Evolutionary conservation across 768 basidiomycete species (phyloP), one percentile per base, ranked within the genome.

Genomic region (Leccinum truebloodii): DNA sequence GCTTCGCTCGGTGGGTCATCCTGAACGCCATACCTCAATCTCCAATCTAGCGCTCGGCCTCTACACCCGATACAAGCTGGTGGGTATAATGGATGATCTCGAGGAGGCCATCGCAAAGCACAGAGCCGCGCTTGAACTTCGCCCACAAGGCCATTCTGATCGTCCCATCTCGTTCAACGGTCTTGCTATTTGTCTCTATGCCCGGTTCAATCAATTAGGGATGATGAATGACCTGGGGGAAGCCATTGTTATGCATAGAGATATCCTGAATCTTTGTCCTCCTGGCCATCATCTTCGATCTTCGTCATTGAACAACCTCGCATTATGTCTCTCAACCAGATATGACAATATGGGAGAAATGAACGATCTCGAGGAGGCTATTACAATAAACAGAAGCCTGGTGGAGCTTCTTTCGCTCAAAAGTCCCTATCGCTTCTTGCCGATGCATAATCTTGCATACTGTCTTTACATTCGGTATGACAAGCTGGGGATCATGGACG

Each of bases 51-150:
- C 58, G 14, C 28, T 53, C 22, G 7, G 41, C 7, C 59, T 60
- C 14, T 37, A 4, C 35, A 30, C 51, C 7, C 55, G 46, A 50
- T 57, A 54, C 20, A 35, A 8, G 18, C 52, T 26, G 51, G 28
- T 35, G 22, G 28, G 49, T 7, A 16, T 32, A 4, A 16, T 35
- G 6, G 48, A 61, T 24, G 68, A 72, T 60, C 51, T 66, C 16
- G 58, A 71, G 16, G 64, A 71, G 18, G 64, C 64, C 32, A 58
- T 67, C 48, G 44, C 35, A 30, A 60, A 57, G 12, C 54, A 61
- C 9, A 57, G 41, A 53, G 59, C 58, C 7, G 64, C 54, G 1
- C 41, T 67, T 10, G 39, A 46, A 22, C 48, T 69, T 9, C 46
- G 24, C 41, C 59, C 68, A 13, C 39, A 50, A 24, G 55, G 46